phyloP scores from a whole-genome alignment of 306 rosid species.

The Crotalaria pallida region DNA sequence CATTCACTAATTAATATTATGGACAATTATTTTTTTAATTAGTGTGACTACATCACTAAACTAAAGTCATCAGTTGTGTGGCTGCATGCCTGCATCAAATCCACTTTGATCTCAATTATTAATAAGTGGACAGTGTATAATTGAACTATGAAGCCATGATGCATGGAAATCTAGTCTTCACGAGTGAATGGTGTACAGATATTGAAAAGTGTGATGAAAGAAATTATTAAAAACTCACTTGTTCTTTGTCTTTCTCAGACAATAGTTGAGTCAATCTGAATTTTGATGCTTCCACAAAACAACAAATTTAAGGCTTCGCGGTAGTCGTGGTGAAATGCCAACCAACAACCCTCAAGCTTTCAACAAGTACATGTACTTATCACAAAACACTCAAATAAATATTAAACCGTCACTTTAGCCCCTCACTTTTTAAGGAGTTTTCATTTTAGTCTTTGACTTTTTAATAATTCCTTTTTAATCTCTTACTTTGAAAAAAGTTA shows the following conservation, averaged over 20 bases:
- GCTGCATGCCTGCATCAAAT: too few species aligned
- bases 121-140: not conserved
- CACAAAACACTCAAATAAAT: too few species aligned
- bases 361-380: not conserved
- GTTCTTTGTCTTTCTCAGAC: not conserved
- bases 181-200: not conserved
- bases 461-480: too few species aligned
- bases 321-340: constrained; percentile 7
- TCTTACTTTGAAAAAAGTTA: too few species aligned
- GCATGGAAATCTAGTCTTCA: not conserved
- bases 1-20: too few species aligned
- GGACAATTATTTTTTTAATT: too few species aligned
- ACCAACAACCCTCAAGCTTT: not conserved
- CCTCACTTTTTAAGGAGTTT: too few species aligned
- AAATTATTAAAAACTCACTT: constrained; percentile 11
- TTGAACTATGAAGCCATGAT: not conserved
- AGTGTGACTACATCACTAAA: too few species aligned
- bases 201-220: not conserved
- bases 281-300: constrained; percentile 7
- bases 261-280: constrained; percentile 8
- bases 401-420: too few species aligned
- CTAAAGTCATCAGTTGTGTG: too few species aligned
- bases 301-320: constrained; percentile 4
- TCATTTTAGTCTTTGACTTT: too few species aligned
- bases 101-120: constrained; percentile 8